Conservation (phyloP, 768 basidiomycete genomes). For the Paxillus rubicundulus region DNA sequence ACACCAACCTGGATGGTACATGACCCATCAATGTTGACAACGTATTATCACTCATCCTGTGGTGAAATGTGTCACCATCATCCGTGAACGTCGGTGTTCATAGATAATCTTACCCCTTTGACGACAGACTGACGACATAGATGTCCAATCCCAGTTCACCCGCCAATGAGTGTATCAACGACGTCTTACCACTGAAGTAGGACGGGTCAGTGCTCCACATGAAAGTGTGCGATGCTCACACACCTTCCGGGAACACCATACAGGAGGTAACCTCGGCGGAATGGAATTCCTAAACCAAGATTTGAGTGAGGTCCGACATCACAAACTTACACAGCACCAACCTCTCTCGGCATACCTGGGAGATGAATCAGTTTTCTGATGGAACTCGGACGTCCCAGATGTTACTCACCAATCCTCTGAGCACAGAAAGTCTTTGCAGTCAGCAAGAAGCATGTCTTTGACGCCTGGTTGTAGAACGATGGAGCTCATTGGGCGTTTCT, state of each 20-base stretch:
- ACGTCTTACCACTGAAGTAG: slow-evolving; percentile 71
- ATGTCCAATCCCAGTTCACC: slow-evolving; percentile 87
- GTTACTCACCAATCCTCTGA: slow-evolving; percentile 79
- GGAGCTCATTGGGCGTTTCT: slow-evolving; percentile 90
- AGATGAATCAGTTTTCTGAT: slow-evolving; percentile 18
- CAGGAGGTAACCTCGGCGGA: slow-evolving; percentile 80
- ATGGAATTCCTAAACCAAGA: slow-evolving; percentile 66
- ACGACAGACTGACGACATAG: slow-evolving; percentile 85
- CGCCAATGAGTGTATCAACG: slow-evolving; percentile 80
- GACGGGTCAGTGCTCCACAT: slow-evolving; percentile 11
- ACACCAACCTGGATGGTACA: slow-evolving; percentile 72
- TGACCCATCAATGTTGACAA: slow-evolving; percentile 84
- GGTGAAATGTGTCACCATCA: slow-evolving; percentile 11
- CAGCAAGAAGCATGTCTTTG: slow-evolving; percentile 85
- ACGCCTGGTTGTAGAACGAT: slow-evolving; percentile 88
- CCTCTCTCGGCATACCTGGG: slow-evolving; percentile 88
- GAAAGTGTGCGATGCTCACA: slow-evolving; percentile 7
- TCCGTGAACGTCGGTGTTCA: slow-evolving; percentile 1
- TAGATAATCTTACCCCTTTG: slow-evolving; percentile 64
- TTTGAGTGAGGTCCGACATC: slow-evolving; percentile 17
- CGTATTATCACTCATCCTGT: slow-evolving; percentile 88
- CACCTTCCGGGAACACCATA: slow-evolving; percentile 87
- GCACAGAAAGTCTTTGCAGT: slow-evolving; percentile 80
- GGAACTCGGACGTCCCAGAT: slow-evolving; percentile 15
- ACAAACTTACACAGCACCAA: slow-evolving; percentile 34